These are phyloP conservation scores for Saccharomyces hybrid DNA, from an alignment of 1,139 yeast species.

Conservation along the genomic window DNA sequence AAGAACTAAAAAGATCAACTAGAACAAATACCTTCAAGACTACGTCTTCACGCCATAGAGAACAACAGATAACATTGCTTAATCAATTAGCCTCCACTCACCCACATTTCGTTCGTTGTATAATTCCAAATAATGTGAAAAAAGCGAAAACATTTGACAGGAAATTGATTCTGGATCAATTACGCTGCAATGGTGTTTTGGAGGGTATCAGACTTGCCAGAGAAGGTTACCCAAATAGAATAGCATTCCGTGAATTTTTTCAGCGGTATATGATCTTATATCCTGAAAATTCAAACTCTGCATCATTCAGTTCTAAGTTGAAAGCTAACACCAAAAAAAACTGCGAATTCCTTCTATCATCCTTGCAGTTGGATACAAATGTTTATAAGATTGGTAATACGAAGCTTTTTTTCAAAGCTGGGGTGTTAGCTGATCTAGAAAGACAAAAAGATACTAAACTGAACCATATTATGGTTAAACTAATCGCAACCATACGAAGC, in stretches of 20 bases:
- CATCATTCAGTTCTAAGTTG: constrained; percentile 32
- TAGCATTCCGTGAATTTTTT: constrained; percentile 74
- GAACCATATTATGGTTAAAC: constrained; percentile 45
- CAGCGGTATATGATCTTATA: constrained; percentile 62
- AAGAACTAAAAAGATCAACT: constrained; percentile 4
- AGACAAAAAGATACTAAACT: constrained; percentile 64
- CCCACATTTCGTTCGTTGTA: constrained; percentile 96
- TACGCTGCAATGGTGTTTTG: constrained; percentile 95
- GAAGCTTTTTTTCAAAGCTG: constrained; percentile 89
- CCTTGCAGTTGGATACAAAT: constrained; percentile 53
- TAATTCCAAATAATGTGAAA: constrained; percentile 78
- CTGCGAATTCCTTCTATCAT: constrained; percentile 58
- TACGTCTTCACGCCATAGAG: constrained; percentile 79
- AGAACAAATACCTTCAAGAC: constrained; percentile 49
- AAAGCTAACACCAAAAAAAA: constrained; percentile 41
- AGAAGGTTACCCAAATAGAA: constrained; percentile 95
- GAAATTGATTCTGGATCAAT: constrained; percentile 71
- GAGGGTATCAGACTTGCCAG: constrained; percentile 97
- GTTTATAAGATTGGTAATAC: constrained; percentile 69
- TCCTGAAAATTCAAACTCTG: constrained; percentile 8
- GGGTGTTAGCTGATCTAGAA: constrained; percentile 84
- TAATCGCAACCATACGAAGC: constrained; percentile 71
- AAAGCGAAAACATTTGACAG: constrained; percentile 67
- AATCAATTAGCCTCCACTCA: constrained; percentile 70
- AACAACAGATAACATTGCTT: constrained; percentile 69